Base-by-base conservation (phyloP, 2,329 filamentous ascomycete genomes). In the Xylaria sp. region DNA sequence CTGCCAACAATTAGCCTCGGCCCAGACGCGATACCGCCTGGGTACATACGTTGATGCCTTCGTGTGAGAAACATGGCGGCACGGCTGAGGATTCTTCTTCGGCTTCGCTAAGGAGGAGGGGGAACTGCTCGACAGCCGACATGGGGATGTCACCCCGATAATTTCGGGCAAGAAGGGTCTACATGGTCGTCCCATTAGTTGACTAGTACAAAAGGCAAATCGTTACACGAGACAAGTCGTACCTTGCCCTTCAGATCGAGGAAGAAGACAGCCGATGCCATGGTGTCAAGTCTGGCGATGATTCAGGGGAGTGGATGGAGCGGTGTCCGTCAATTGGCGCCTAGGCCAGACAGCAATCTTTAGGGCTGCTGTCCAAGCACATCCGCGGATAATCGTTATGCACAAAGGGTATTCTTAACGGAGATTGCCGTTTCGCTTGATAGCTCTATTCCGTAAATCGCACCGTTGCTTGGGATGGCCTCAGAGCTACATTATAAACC, bases 181-280 rank as follows among this genome's bases (percentile, higher is more conserved):
- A 73, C 53, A 50, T 50, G 56, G 22, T 37, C n/a, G 13, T 20
- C 17, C 7, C 47, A 26, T 54, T 26, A 57, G 62, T 19, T 2
- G 18, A 20, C 0, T 2, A 7, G 26, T 21, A 7, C 2, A 2
- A 1, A 2, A 1, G 4, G 13, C 7, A 5, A 21, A 13, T 13
- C 11, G 19, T 13, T 42, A 9, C 13, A 42, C 21, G 39, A 56
- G 26, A 60, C 78, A n/a, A n/a, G n/a, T n/a, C n/a, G 60, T 75
- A 95, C 92, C 89, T 99, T 99, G 90, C 94, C 94, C 91, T 99
- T 99, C 65, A 99, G 84, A 76, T 99, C 94, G 69, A 99, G 88
- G 74, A 99, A 99, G 84, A 99, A 99, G 69, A 99, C 74, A 62
- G 94, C 94, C 57, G 94, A 99, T 66, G 94, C 94, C 94, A 99